Evolutionary conservation across 345 rosid genomes (phyloP).

Genomic region (Lepidium didymum): DNA sequence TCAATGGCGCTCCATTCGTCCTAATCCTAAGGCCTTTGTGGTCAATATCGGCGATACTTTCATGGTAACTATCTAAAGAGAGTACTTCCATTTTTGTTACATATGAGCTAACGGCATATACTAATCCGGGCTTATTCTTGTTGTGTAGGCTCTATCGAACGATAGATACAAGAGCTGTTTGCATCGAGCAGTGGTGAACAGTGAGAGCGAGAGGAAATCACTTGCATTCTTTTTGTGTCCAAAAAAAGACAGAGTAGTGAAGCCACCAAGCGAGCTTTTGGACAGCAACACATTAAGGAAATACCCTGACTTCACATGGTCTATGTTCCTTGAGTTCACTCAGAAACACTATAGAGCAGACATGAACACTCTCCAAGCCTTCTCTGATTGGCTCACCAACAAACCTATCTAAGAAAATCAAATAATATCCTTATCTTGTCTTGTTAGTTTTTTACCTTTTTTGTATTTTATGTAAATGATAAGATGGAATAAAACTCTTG

Average conservation of each 20-base stretch:
- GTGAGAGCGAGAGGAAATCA: conserved; percentile 69
- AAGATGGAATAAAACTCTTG: conserved; percentile 1
- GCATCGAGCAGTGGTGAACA: conserved; percentile 95
- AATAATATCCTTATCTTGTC: neutral
- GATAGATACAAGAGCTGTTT: conserved; percentile 83
- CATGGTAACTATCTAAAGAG: conserved; percentile 51
- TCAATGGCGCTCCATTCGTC: conserved; percentile 75
- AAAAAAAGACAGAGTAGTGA: conserved; percentile 59
- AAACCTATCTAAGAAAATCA: conserved; percentile 1
- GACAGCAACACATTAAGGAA: conserved; percentile 43
- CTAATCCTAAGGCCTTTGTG: conserved; percentile 73
- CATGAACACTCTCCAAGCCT: conserved; percentile 71
- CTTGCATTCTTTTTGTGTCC: conserved; percentile 96
- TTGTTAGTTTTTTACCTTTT: conserved; percentile 4
- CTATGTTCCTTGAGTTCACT: conserved; percentile 69
- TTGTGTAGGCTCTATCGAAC: conserved; percentile 73
- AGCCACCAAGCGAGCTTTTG: conserved; percentile 70
- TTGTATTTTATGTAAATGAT: conserved; percentile 8
- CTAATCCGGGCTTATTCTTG: neutral
- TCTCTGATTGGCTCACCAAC: conserved; percentile 45
- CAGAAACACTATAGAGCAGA: conserved; percentile 88
- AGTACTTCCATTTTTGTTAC: neutral
- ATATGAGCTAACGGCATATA: neutral
- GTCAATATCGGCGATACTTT: conserved; percentile 99
- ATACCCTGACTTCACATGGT: conserved; percentile 89